Conservation (phyloP, 768 basidiomycete species). For the Pilatotrama ljubarskyi region DNA sequence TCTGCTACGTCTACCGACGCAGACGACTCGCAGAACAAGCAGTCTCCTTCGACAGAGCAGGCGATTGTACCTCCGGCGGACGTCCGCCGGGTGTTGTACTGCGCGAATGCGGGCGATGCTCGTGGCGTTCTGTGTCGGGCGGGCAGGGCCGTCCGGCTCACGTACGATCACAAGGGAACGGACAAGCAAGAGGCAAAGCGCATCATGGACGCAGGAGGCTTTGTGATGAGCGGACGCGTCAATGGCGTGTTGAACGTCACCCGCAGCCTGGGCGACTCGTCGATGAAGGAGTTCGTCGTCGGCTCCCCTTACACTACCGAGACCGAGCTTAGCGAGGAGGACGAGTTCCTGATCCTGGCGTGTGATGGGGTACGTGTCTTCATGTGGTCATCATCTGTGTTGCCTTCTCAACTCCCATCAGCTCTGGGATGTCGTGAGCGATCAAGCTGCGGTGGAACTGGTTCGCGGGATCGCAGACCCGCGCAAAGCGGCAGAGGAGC, state of each 20-base stretch:
- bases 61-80: slow-evolving; percentile 24
- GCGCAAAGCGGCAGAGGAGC: slow-evolving; percentile 72
- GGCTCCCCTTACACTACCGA: slow-evolving; percentile 99
- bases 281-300: slow-evolving; percentile 99
- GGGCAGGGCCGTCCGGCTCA: slow-evolving; percentile 88
- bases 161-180: slow-evolving; percentile 98
- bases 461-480: slow-evolving; percentile 73
- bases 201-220: slow-evolving; percentile 96
- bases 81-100: slow-evolving; percentile 81
- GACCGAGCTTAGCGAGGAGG: slow-evolving; percentile 84
- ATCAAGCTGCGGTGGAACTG: slow-evolving; percentile 88
- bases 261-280: slow-evolving; percentile 91
- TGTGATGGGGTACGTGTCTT: slow-evolving; percentile 86
- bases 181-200: slow-evolving; percentile 97
- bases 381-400: background rate
- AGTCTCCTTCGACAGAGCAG: slow-evolving; percentile 18
- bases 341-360: slow-evolving; percentile 93
- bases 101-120: slow-evolving; percentile 96
- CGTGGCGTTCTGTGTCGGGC: slow-evolving; percentile 89
- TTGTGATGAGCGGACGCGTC: slow-evolving; percentile 97
- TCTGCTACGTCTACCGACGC: slow-evolving; percentile 20
- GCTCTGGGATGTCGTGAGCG: slow-evolving; percentile 96
- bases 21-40: slow-evolving; percentile 18
- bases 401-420: slow-evolving; percentile 32
- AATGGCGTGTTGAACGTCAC: slow-evolving; percentile 98